Evolutionary conservation across 805 yeast species (phyloP).

Genomic region (Hanseniaspora pseudoguilliermondii): DNA sequence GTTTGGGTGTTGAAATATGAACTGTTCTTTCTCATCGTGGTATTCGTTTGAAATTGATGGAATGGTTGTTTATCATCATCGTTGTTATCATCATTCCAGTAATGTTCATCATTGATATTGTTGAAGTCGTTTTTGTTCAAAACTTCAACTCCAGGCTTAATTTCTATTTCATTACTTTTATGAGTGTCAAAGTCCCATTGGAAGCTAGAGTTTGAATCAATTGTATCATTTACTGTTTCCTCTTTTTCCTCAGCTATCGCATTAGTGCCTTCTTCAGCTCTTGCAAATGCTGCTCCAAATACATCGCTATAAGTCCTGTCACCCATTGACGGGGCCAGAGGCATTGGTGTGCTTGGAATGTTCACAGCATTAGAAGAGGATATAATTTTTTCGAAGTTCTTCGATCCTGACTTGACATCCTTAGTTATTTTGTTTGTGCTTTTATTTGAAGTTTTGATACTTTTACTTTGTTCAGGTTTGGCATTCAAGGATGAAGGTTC

Average conservation of each 20-base stretch:
- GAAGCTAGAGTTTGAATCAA: constrained; percentile 33
- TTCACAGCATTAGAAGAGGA: constrained; percentile 12
- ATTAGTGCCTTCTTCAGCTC: constrained; percentile 2
- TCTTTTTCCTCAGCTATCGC: not conserved
- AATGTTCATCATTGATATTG: constrained; percentile 23
- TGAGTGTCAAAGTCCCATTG: constrained; percentile 87
- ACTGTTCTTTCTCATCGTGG: constrained; percentile 4
- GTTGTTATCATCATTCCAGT: constrained; percentile 21
- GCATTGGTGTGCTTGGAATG: constrained; percentile 13
- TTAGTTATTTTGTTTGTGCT: constrained; percentile 5
- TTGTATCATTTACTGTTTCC: constrained; percentile 13
- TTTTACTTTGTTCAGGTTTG: constrained; percentile 15
- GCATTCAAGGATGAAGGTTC: constrained; percentile 24
- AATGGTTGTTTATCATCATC: constrained; percentile 7
- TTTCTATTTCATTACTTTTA: constrained; percentile 52
- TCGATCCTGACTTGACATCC: not conserved
- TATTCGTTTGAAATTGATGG: not conserved
- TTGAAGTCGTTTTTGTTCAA: constrained; percentile 32
- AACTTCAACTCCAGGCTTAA: constrained; percentile 45
- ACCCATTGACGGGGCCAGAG: constrained; percentile 10
- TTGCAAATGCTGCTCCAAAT: constrained; percentile 4
- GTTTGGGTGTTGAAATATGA: constrained; percentile 13
- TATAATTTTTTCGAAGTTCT: not conserved
- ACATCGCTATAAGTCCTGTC: not conserved
- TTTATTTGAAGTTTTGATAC: not conserved